phyloP scores from a whole-genome alignment of 768 basidiomycete genomes.

The Panaeolus papilionaceus region DNA sequence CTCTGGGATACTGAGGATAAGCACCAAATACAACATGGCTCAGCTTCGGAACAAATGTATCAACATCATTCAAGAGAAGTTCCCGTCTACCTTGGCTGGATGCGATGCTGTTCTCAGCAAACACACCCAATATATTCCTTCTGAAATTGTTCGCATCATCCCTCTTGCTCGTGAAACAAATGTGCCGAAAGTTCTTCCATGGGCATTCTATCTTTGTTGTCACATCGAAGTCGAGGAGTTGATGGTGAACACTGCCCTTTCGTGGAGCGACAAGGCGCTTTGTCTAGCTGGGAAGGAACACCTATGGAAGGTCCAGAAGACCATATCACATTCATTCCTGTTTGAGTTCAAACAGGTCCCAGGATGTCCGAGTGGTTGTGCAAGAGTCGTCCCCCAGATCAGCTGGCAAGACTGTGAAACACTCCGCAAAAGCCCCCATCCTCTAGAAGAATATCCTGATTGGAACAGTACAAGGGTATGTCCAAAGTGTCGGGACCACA shows the following conservation, averaged over 20 bases:
- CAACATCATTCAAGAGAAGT: conserved; percentile 44
- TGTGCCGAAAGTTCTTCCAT: conserved; percentile 48
- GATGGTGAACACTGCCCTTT: conserved; percentile 39
- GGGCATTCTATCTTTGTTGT: conserved; percentile 53
- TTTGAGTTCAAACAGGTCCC: conserved; percentile 42
- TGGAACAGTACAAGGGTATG: conserved; percentile 42
- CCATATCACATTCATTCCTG: conserved; percentile 41
- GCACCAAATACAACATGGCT: conserved; percentile 50
- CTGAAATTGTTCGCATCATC: conserved; percentile 46
- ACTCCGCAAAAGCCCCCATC: conserved; percentile 42
- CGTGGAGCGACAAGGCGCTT: conserved; percentile 49
- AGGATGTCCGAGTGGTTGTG: conserved; percentile 33
- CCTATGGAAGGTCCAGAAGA: conserved; percentile 47
- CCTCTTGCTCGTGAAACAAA: conserved; percentile 46
- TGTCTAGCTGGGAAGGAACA: conserved; percentile 47
- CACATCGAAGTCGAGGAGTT: conserved; percentile 44
- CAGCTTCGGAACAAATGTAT: conserved; percentile 46
- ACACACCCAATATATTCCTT: conserved; percentile 42
- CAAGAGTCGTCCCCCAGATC: conserved; percentile 36
- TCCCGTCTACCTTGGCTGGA: conserved; percentile 46
- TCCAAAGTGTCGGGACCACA: conserved; percentile 34
- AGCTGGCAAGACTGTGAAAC: conserved; percentile 31
- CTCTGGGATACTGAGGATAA: conserved; percentile 47
- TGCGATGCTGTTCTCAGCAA: conserved; percentile 45
- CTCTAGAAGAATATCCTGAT: conserved; percentile 42